Conservation (phyloP, 805 yeast genomes). For the Candida corydali region DNA sequence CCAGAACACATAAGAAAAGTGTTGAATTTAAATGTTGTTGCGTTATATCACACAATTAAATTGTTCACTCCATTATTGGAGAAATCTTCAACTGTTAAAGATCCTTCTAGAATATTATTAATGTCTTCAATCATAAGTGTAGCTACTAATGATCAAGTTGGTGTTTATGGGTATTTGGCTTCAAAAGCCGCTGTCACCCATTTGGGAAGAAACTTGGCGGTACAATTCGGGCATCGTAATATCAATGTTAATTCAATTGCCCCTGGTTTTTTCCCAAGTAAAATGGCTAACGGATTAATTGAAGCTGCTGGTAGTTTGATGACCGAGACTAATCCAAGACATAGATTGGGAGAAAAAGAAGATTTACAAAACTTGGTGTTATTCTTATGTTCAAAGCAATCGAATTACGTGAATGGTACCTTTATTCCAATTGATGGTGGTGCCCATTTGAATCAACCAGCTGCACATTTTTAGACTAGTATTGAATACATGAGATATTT, state of each 20-base stretch:
- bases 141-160: constrained; percentile 38
- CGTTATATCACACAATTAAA: constrained; percentile 66
- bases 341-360: constrained; percentile 56
- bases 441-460: constrained; percentile 31
- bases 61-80: constrained; percentile 55
- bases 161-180: constrained; percentile 67
- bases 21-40: constrained; percentile 57
- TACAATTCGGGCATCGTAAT: constrained; percentile 61
- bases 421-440: constrained; percentile 75
- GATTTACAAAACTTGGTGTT: constrained; percentile 55
- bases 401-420: constrained; percentile 61
- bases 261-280: constrained; percentile 75
- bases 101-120: constrained; percentile 61
- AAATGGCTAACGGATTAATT: constrained; percentile 66
- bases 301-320: constrained; percentile 46
- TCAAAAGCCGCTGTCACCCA: constrained; percentile 76
- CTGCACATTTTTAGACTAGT: constrained; percentile 8
- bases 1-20: constrained; percentile 60
- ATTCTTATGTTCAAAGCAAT: constrained; percentile 51
- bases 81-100: constrained; percentile 46
- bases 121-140: constrained; percentile 65
- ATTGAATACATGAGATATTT: not conserved
- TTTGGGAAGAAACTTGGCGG: constrained; percentile 58
- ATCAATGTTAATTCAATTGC: constrained; percentile 68
- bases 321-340: constrained; percentile 51